A percentile compares a stretch with the other conserved stretches of the same genome.
Conservation (phyloP, 495 filamentous ascomycete genomes). For the Rostrohypoxylon terebratum region DNA sequence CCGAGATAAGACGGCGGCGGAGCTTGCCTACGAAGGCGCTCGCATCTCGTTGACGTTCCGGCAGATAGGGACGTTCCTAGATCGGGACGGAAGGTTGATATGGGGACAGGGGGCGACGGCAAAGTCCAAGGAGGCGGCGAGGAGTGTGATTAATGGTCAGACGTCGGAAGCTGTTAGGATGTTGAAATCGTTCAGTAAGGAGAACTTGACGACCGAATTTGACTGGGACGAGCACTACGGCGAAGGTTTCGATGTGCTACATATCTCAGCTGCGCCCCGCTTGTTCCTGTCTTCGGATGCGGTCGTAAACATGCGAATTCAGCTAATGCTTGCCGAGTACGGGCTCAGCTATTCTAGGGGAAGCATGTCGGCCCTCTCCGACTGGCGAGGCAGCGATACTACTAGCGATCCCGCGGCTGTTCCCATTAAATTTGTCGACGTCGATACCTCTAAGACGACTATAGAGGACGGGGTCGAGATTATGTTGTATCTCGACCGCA, state of each 20-base stretch:
- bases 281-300: slow-evolving; percentile 65
- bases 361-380: slow-evolving; percentile 52
- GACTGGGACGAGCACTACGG: slow-evolving; percentile 87
- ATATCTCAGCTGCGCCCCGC: slow-evolving; percentile 67
- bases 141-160: slow-evolving; percentile 74
- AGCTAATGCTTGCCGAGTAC: slow-evolving; percentile 68
- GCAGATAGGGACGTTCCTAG: slow-evolving; percentile 85
- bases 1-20: slow-evolving; percentile 72
- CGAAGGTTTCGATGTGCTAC: slow-evolving; percentile 85
- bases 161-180: slow-evolving; percentile 73
- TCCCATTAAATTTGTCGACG: slow-evolving; percentile 66
- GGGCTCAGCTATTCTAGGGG: slow-evolving; percentile 66
- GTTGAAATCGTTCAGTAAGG: slow-evolving; percentile 82
- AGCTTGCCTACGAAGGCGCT: slow-evolving; percentile 76
- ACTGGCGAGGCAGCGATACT: slow-evolving; percentile 46
- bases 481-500: slow-evolving; percentile 66
- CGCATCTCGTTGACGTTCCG: slow-evolving; percentile 95
- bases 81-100: slow-evolving; percentile 70
- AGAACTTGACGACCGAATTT: slow-evolving; percentile 80
- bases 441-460: slow-evolving; percentile 59
- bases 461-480: slow-evolving; percentile 63
- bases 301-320: slow-evolving; percentile 68
- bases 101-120: slow-evolving; percentile 90
- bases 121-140: slow-evolving; percentile 70
- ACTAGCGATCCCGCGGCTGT: slow-evolving; percentile 26